These are phyloP conservation scores for Thermothelomyces thermophilus DNA, from an alignment of 2,329 filamentous ascomycete genomes.

Conservation along the genomic window DNA sequence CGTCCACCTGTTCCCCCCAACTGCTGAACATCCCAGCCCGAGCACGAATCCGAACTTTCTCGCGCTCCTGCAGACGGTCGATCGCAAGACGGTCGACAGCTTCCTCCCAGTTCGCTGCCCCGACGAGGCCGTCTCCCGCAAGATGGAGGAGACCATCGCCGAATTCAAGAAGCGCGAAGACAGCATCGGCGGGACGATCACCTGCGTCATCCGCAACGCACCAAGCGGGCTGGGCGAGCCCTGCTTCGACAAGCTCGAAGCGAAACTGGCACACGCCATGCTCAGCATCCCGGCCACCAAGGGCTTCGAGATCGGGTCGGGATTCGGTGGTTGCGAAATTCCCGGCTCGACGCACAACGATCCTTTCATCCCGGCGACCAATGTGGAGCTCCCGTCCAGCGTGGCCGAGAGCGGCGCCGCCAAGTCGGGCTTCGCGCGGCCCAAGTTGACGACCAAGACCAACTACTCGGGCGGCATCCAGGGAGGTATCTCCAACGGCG, in stretches of 20 bases:
- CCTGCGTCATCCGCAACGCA: conserved; percentile 82
- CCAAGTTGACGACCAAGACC: conserved; percentile 74
- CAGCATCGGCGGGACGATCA: conserved; percentile 91
- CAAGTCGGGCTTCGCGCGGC: conserved; percentile 41
- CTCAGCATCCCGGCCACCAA: conserved; percentile 91
- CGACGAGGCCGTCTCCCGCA: conserved; percentile 52
- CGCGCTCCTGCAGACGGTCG: conserved; percentile 63
- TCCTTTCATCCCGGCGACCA: conserved; percentile 60
- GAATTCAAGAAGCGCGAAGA: conserved; percentile 72
- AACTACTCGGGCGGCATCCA: conserved; percentile 95
- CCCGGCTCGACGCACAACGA: conserved; percentile 91
- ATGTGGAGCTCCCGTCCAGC: conserved; percentile 30
- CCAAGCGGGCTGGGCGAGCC: conserved; percentile 88
- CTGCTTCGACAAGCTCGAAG: conserved; percentile 92
- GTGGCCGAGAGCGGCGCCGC: conserved; percentile 41
- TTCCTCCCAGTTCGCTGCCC: conserved; percentile 87
- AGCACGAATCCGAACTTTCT: conserved; percentile 76
- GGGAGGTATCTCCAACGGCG: conserved; percentile 90
- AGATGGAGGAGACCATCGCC: conserved; percentile 75
- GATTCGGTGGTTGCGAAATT: conserved; percentile 80
- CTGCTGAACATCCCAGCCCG: conserved; percentile 58
- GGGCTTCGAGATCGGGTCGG: conserved; percentile 91
- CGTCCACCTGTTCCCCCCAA: conserved; percentile 69
- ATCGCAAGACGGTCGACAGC: conserved; percentile 69
- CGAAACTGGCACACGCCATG: conserved; percentile 86